These are phyloP conservation scores for Pseudoperonospora humuli DNA, from an alignment of 352 stramenopile genomes.

Conservation along the genomic window DNA sequence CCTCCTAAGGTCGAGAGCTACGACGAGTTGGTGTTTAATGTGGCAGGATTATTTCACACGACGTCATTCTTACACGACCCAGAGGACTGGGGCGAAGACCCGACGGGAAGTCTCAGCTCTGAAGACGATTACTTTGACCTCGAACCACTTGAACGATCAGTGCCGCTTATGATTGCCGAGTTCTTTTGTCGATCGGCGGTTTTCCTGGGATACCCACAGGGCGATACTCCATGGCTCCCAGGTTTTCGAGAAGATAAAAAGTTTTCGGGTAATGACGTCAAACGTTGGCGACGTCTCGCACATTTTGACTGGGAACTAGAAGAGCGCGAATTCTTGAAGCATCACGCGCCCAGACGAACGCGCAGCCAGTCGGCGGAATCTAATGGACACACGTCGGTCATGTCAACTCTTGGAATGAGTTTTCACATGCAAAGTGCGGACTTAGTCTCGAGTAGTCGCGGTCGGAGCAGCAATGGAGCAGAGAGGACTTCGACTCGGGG, in stretches of 20 bases:
- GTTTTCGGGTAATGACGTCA: constrained; percentile 71
- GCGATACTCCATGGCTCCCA: constrained; percentile 46
- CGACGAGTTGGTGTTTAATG: constrained; percentile 53
- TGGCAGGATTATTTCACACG: constrained; percentile 51
- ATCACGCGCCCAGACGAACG: constrained; percentile 6
- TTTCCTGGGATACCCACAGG: constrained; percentile 46
- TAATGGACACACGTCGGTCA: constrained; percentile 22
- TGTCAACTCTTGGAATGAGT: constrained; percentile 19
- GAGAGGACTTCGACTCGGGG: constrained; percentile 14
- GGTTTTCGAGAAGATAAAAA: constrained; percentile 59
- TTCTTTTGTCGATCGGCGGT: constrained; percentile 68
- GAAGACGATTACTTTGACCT: constrained; percentile 14
- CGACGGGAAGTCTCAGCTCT: constrained; percentile 18
- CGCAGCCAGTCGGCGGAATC: constrained; percentile 18
- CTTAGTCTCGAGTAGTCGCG: constrained; percentile 6
- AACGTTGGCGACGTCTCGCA: constrained; percentile 61
- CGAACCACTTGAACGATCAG: constrained; percentile 47
- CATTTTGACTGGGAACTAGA: constrained; percentile 59
- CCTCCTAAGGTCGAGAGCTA: constrained; percentile 29
- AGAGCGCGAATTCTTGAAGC: constrained; percentile 34
- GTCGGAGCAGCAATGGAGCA: constrained; percentile 5
- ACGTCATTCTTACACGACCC: constrained; percentile 43
- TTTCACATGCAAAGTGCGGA: constrained; percentile 18
- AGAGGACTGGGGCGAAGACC: constrained; percentile 24
- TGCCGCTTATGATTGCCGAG: constrained; percentile 73